Evolutionary conservation across 2,329 filamentous ascomycete species (phyloP), one percentile per base, ranked within the genome.

Genomic region (Diaporthe vexans): DNA sequence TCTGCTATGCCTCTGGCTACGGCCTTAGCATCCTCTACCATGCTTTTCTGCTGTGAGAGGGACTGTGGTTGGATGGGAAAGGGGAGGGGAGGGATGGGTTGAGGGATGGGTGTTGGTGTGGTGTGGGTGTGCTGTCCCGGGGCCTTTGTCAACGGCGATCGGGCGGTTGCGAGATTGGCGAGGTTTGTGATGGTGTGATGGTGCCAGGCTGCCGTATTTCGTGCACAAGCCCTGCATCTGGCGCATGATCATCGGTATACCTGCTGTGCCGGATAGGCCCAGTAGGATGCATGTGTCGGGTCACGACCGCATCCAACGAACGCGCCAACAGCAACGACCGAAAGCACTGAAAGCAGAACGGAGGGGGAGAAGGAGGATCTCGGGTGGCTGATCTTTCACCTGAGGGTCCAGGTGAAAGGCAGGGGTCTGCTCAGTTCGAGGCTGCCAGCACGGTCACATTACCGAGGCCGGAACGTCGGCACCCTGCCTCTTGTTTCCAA

Each of bases 131-230:
- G 57, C 70, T 56, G 15, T 63, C 40, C 46, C 48, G 33, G 69
- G 57, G 57, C 40, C 33, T 63, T 33, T 54, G 70, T 61, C 70
- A 72, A 63, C 46, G 35, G 48, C 57, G 43, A 63, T 72, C 57
- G 57, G 70, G 70, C 57, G 46, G 48, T 72, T 59, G 70, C 51
- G 70, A 72, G 70, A 72, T 72, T 72, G 57, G 70, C 56, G 70
- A 72, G 46, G 46, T 48, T 48, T 40, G 48, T 40, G 48, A 68
- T 68, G 63, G 70, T 72, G 57, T 46, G 37, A 63, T 72, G 57
- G 57, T 61, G 70, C 57, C 29, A 72, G 70, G 70, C 57, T 63
- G 57, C 57, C 57, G 26, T 63, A 63, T 54, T 72, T 63, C 70
- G 57, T 72, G 70, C 70, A 71, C 68, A 71, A 71, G 56, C 54